A percentile compares a stretch with the other conserved stretches of the same genome.
Conservation (phyloP, 257 asterid species). For the Solanum gandarillasii region DNA sequence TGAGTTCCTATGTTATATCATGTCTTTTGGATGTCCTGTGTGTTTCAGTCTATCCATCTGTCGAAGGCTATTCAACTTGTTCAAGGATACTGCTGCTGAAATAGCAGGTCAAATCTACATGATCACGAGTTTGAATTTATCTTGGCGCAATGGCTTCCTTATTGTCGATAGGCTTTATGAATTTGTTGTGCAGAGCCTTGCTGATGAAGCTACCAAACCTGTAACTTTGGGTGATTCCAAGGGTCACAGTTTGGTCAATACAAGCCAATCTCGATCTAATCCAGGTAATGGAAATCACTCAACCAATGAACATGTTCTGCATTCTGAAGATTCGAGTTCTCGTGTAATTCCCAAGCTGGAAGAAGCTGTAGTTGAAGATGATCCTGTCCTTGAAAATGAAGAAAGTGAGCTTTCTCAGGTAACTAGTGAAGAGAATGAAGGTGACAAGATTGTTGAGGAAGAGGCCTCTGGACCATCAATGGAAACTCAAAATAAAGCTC, state of each 20-base stretch:
- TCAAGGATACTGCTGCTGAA: not conserved
- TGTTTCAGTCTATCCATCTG: not conserved
- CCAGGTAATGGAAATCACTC: not conserved
- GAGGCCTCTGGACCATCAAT: not conserved
- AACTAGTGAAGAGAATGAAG: not conserved
- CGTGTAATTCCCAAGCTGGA: not conserved
- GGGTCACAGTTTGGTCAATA: not conserved
- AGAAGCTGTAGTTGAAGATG: not conserved
- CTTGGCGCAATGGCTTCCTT: not conserved
- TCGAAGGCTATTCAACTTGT: not conserved
- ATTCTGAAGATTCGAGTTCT: not conserved
- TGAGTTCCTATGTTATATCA: not conserved
- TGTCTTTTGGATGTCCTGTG: not conserved
- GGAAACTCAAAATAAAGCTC: conserved; percentile 1
- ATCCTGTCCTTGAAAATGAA: not conserved
- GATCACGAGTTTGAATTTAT: not conserved
- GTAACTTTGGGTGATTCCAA: conserved; percentile 7
- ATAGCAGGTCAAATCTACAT: not conserved
- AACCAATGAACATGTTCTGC: not conserved
- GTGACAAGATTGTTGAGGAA: not conserved
- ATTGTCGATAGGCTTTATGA: not conserved
- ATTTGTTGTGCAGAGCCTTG: not conserved
- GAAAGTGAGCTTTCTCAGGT: not conserved
- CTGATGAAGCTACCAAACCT: conserved; percentile 11
- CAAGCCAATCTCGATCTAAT: not conserved